Evolutionary conservation across 164 flowering plant genomes (phyloP).

Genomic region (Aristolochia contorta): DNA sequence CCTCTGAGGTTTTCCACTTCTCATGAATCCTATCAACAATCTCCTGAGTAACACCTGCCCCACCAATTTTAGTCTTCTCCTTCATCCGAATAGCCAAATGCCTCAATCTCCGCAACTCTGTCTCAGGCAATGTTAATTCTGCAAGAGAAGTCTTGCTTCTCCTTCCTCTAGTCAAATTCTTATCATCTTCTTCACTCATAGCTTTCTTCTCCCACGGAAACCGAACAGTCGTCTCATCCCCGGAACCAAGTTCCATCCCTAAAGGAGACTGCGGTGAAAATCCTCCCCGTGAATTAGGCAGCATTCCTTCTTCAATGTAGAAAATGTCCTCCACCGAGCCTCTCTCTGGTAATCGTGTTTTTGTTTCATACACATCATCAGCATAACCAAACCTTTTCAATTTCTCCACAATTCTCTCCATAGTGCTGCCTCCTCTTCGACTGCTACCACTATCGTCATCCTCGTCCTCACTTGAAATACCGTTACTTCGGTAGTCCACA

Average conservation of each 20-base stretch:
- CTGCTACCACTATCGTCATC: constrained; percentile 17
- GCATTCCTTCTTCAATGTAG: constrained; percentile 71
- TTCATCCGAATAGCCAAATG: constrained; percentile 45
- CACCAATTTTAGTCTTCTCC: constrained; percentile 53
- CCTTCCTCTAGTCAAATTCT: constrained; percentile 21
- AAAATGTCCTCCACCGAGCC: constrained; percentile 87
- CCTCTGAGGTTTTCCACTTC: constrained; percentile 69
- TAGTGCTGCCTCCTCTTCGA: constrained; percentile 49
- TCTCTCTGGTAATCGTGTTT: constrained; percentile 39
- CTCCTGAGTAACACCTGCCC: constrained; percentile 62
- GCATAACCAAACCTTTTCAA: constrained; percentile 69
- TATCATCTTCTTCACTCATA: constrained; percentile 18
- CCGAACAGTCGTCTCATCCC: constrained; percentile 35
- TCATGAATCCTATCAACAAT: constrained; percentile 70
- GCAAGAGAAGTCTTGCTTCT: constrained; percentile 52
- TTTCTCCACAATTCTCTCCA: constrained; percentile 82
- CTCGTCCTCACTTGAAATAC: constrained; percentile 20
- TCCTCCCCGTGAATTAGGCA: constrained; percentile 75
- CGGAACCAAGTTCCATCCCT: constrained; percentile 32
- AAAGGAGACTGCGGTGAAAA: constrained; percentile 44
- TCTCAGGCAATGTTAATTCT: constrained; percentile 63
- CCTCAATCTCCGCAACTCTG: constrained; percentile 76
- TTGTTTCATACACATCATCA: constrained; percentile 33
- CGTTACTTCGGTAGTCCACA: constrained; percentile 31
- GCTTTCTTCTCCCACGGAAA: constrained; percentile 76